Evolutionary conservation across 495 filamentous ascomycete genomes (phyloP).

Genomic region (Echria macrotheca): DNA sequence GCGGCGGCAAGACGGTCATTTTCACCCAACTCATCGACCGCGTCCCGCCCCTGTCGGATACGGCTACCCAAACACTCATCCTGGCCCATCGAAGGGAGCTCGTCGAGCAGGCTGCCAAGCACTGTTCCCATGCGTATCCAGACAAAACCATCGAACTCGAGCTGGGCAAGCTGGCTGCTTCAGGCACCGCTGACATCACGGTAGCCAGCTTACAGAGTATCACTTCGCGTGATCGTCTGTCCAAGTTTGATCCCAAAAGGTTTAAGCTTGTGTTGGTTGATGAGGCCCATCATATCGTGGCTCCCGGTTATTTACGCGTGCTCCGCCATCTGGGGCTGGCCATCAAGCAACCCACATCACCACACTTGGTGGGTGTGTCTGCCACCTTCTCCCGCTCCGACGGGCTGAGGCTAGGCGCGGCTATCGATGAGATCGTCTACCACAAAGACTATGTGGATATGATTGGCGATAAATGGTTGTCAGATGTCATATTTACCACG

Average conservation of each 20-base stretch:
- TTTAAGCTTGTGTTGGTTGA: slow-evolving; percentile 96
- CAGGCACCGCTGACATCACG: slow-evolving; percentile 82
- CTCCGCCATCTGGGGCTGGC: slow-evolving; percentile 71
- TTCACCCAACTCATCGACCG: slow-evolving; percentile 93
- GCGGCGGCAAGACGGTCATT: slow-evolving; percentile 92
- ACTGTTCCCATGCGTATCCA: slow-evolving; percentile 78
- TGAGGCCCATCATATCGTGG: slow-evolving; percentile 97
- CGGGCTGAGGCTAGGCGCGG: slow-evolving; percentile 78
- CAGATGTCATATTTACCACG: slow-evolving; percentile 87
- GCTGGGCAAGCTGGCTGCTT: slow-evolving; percentile 71
- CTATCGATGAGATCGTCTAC: slow-evolving; percentile 94
- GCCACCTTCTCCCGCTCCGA: slow-evolving; percentile 89
- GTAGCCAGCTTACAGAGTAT: slow-evolving; percentile 86
- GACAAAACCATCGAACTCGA: slow-evolving; percentile 77
- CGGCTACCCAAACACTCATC: slow-evolving; percentile 76
- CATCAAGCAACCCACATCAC: slow-evolving; percentile 47
- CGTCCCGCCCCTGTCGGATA: slow-evolving; percentile 49
- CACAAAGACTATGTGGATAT: slow-evolving; percentile 97
- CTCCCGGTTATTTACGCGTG: slow-evolving; percentile 64
- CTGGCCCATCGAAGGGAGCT: slow-evolving; percentile 89
- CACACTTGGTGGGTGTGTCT: slow-evolving; percentile 82
- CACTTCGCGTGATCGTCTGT: slow-evolving; percentile 62
- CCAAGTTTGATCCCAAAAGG: slow-evolving; percentile 68
- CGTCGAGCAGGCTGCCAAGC: slow-evolving; percentile 86
- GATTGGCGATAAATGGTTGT: slow-evolving; percentile 82